Conservation (phyloP, 129 eudicot genomes). For the Centaurea solstitialis region DNA sequence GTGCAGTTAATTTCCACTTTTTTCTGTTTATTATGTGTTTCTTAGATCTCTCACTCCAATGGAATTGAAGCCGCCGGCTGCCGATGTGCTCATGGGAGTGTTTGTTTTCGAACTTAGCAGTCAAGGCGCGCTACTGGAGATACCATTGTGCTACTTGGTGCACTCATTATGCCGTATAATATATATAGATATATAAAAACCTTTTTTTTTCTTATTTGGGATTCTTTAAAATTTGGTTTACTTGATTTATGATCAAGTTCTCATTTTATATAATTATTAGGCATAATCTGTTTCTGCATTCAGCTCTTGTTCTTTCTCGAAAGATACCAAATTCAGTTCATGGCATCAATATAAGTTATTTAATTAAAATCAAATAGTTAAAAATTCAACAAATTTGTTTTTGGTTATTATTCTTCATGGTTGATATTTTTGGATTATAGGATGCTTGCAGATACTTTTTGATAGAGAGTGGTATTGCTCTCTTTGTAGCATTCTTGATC, state of each 20-base stretch:
- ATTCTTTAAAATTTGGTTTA: not conserved
- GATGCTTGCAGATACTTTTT: constrained; percentile 56
- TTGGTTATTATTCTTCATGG: not conserved
- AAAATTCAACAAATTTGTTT: too few relatives aligned
- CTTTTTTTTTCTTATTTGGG: not conserved
- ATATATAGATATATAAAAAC: too few relatives aligned
- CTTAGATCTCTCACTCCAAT: not conserved
- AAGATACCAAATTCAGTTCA: too few relatives aligned
- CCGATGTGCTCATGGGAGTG: constrained; percentile 52
- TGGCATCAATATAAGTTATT: too few relatives aligned
- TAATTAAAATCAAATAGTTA: too few relatives aligned
- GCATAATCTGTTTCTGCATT: too few relatives aligned
- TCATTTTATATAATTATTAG: too few relatives aligned
- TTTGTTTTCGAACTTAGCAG: constrained; percentile 55
- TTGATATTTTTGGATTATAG: constrained; percentile 33
- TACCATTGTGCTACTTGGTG: constrained; percentile 67
- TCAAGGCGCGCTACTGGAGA: constrained; percentile 54
- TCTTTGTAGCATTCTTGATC: constrained; percentile 55
- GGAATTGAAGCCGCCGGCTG: constrained; percentile 36
- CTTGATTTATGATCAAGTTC: too few relatives aligned
- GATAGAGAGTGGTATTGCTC: constrained; percentile 63
- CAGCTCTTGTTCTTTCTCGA: too few relatives aligned
- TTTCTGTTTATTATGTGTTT: not conserved
- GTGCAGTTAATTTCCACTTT: not conserved
- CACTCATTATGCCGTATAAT: constrained; percentile 65